phyloP scores from a whole-genome alignment of 495 filamentous ascomycete species.

The Hypoxylon fragiforme region DNA sequence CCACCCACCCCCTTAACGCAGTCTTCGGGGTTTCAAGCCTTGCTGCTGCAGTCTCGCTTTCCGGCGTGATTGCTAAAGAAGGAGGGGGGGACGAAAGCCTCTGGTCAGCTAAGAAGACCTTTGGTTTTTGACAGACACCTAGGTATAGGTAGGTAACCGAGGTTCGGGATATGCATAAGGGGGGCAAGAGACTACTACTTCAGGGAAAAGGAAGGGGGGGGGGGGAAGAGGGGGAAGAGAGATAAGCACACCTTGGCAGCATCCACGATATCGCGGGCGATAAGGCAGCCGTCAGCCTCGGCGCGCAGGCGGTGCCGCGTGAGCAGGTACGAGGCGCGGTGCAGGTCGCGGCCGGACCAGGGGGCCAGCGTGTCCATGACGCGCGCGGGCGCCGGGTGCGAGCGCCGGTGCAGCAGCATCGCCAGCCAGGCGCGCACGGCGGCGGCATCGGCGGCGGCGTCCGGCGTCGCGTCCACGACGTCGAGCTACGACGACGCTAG shows the following conservation, averaged over 20 bases:
- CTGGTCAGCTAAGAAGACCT: too few species aligned
- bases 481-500: conserved; percentile 29
- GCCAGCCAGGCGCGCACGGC: conserved; percentile 30
- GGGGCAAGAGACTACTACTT: too few species aligned
- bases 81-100: too few species aligned
- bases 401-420: conserved; percentile 31
- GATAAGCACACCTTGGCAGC: conserved; percentile 28
- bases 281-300: conserved; percentile 24
- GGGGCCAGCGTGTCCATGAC: conserved; percentile 11
- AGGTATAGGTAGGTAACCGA: too few species aligned
- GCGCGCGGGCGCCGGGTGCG: conserved; percentile 30
- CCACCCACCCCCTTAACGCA: conserved; percentile 1
- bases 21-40: conserved; percentile 3
- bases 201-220: too few species aligned
- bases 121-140: too few species aligned
- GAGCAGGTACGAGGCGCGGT: conserved; percentile 28
- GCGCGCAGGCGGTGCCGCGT: conserved; percentile 26
- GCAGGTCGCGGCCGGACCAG: conserved; percentile 33
- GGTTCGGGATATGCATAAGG: too few species aligned
- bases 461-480: conserved; percentile 26
- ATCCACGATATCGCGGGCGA: conserved; percentile 34
- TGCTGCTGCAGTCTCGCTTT: conserved; percentile 9
- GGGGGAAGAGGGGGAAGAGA: too few species aligned
- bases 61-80: conserved; percentile 25
- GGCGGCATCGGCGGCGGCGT: conserved; percentile 20